phyloP scores from a whole-genome alignment of 805 yeast species.

The Sporopachydermia quercuum region DNA sequence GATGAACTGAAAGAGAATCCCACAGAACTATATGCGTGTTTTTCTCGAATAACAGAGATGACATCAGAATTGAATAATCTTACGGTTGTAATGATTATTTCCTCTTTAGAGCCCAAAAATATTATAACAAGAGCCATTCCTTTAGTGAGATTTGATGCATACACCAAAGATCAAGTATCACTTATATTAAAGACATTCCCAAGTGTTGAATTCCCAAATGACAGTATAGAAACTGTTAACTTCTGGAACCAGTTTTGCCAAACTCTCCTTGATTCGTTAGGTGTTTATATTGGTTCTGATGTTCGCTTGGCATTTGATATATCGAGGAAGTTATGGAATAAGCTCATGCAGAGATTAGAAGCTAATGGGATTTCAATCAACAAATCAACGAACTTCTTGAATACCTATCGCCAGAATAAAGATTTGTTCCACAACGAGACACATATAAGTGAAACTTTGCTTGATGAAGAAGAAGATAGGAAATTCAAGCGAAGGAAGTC shows the following conservation, averaged over 20 bases:
- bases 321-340: conserved; percentile 16
- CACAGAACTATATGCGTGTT: conserved; percentile 24
- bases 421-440: too few species aligned
- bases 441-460: too few species aligned
- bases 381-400: too few species aligned
- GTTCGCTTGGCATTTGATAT: conserved; percentile 13
- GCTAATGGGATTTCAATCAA: too few species aligned
- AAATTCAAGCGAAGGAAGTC: too few species aligned
- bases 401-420: too few species aligned
- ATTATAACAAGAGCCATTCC: conserved; percentile 28
- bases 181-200: conserved; percentile 17
- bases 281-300: conserved; percentile 32
- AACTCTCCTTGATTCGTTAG: conserved; percentile 27
- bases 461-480: too few species aligned
- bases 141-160: conserved; percentile 27
- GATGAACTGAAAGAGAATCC: conserved; percentile 32
- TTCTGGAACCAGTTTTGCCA: conserved; percentile 30
- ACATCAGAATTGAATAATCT: conserved; percentile 21
- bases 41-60: conserved; percentile 27
- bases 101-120: conserved; percentile 27
- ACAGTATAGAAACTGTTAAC: conserved; percentile 9
- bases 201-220: not conserved
- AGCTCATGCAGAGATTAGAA: too few species aligned
- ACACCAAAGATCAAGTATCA: conserved; percentile 23
- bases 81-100: conserved; percentile 26